phyloP scores from a whole-genome alignment of 192 early-diverging fungal genomes.

The Coemansia sp. region DNA sequence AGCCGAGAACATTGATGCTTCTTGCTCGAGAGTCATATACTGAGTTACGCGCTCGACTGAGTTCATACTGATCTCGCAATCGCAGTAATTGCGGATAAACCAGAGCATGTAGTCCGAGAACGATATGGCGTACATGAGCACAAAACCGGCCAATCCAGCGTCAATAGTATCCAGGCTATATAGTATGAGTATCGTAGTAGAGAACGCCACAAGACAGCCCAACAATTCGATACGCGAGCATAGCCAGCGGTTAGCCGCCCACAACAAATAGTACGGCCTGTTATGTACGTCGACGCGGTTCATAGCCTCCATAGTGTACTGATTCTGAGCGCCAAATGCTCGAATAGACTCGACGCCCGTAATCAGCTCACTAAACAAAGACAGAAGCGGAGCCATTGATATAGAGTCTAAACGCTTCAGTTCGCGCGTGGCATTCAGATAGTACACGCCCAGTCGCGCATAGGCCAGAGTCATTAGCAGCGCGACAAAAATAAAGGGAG shows the following conservation, averaged over 20 bases:
- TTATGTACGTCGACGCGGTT: slow-evolving; percentile 76
- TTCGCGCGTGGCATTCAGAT: slow-evolving; percentile 81
- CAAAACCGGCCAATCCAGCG: slow-evolving; percentile 87
- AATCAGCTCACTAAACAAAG: slow-evolving; percentile 83
- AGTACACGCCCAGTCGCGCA: slow-evolving; percentile 68
- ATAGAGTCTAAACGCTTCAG: slow-evolving; percentile 87
- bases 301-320: slow-evolving; percentile 72
- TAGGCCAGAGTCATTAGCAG: slow-evolving; percentile 63
- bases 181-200: slow-evolving; percentile 70
- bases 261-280: slow-evolving; percentile 84
- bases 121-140: slow-evolving; percentile 81
- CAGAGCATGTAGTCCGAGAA: slow-evolving; percentile 84
- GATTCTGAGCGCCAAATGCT: slow-evolving; percentile 78
- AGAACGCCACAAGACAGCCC: slow-evolving; percentile 76
- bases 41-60: slow-evolving; percentile 87
- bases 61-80: slow-evolving; percentile 89
- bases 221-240: slow-evolving; percentile 81
- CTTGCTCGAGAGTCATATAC: slow-evolving; percentile 83
- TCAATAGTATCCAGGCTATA: slow-evolving; percentile 62
- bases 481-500: slow-evolving; percentile 74
- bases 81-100: slow-evolving; percentile 78
- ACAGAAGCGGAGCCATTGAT: slow-evolving; percentile 74
- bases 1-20: slow-evolving; percentile 45
- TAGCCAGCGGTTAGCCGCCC: slow-evolving; percentile 92
- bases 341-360: slow-evolving; percentile 80